phyloP scores from a whole-genome alignment of 2,329 filamentous ascomycete genomes.

The Zymoseptoria ardabiliae region DNA sequence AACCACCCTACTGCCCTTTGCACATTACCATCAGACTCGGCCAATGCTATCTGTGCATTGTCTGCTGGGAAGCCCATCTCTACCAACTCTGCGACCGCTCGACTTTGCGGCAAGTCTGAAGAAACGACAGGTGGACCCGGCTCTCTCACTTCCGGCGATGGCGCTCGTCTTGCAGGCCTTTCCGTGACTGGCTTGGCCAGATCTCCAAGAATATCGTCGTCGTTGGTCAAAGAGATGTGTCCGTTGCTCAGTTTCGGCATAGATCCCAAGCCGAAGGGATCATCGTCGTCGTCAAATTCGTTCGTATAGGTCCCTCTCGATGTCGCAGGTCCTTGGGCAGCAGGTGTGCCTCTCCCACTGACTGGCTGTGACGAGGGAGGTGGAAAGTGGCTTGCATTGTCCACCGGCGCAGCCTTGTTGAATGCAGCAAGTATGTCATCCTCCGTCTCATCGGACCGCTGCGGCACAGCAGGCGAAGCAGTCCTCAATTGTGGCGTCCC shows the following conservation, averaged over 20 bases:
- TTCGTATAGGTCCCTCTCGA: conserved; percentile 1
- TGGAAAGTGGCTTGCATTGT: conserved; percentile 53
- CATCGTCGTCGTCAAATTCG: conserved; percentile 58
- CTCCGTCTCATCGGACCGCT: conserved; percentile 34
- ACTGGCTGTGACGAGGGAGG: conserved; percentile 30
- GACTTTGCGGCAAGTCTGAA: conserved; percentile 43
- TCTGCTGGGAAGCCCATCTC: conserved; percentile 91
- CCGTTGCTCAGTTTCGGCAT: conserved; percentile 18
- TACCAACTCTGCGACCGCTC: conserved; percentile 77
- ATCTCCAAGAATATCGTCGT: conserved; percentile 58
- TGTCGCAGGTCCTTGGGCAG: conserved; percentile 4
- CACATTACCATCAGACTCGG: conserved; percentile 73
- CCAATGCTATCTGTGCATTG: conserved; percentile 71
- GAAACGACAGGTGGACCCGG: background rate
- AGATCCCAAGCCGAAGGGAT: conserved; percentile 71
- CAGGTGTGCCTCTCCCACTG: conserved; percentile 38
- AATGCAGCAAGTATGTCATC: conserved; percentile 57
- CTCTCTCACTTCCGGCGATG: conserved; percentile 4
- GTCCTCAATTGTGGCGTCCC: conserved; percentile 32
- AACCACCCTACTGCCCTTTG: conserved; percentile 85
- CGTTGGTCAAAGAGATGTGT: conserved; percentile 28
- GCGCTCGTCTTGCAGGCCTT: conserved; percentile 19
- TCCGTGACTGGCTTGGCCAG: conserved; percentile 53
- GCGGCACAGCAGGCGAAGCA: conserved; percentile 15
- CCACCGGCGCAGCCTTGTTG: conserved; percentile 51